phyloP scores from a whole-genome alignment of 495 filamentous ascomycete genomes.

The Trichoderma virens region DNA sequence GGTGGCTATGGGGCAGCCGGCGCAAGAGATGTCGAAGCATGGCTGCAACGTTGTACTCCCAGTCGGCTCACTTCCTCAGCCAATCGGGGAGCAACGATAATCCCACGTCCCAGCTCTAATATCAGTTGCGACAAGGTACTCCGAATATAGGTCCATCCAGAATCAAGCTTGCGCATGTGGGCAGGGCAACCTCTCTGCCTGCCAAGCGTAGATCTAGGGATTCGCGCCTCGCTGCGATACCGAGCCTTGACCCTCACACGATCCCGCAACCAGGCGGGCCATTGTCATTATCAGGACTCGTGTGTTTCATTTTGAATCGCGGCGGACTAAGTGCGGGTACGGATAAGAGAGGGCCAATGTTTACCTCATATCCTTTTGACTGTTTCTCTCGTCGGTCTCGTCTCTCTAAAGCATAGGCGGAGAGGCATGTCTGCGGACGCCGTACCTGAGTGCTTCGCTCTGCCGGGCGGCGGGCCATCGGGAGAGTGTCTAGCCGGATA shows the following conservation, averaged over 20 bases:
- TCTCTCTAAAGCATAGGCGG: too few species aligned
- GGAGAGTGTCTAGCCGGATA: neutral
- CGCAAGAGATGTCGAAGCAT: neutral
- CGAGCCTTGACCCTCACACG: neutral
- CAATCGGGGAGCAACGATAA: conserved; percentile 3
- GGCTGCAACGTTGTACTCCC: conserved; percentile 3
- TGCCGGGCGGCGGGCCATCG: neutral
- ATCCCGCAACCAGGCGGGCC: neutral
- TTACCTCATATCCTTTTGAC: too few species aligned
- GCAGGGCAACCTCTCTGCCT: neutral
- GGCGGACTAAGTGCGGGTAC: neutral
- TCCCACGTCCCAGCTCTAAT: neutral
- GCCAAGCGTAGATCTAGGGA: neutral
- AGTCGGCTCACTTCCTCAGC: neutral
- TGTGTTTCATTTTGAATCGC: neutral
- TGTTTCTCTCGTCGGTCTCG: too few species aligned
- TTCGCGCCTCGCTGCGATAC: neutral
- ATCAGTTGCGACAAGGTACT: neutral
- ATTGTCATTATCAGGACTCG: neutral
- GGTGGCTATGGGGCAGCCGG: neutral
- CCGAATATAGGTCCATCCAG: neutral
- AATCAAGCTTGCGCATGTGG: neutral
- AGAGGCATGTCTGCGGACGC: neutral
- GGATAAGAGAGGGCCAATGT: too few species aligned
- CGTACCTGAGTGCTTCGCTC: neutral